A percentile compares a stretch with the other conserved stretches of the same genome.
phyloP scores from a whole-genome alignment of 306 rosid species.

The Corylus avellana region DNA sequence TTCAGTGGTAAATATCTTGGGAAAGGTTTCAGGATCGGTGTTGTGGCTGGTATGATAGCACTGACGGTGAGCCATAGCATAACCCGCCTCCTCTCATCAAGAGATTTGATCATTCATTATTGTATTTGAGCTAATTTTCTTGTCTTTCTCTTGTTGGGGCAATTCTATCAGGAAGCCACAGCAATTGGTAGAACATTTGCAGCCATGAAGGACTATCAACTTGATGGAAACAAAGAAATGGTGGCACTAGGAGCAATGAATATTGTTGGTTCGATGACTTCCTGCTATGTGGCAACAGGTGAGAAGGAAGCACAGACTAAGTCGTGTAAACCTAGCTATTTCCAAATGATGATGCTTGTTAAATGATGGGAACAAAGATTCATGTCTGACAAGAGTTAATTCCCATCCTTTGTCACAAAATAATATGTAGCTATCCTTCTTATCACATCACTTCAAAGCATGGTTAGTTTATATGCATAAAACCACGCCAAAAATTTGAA shows the following conservation, averaged over 20 bases:
- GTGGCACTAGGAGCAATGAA: slow-evolving; percentile 94
- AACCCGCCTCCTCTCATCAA: slow-evolving; percentile 29
- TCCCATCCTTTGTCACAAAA: not conserved
- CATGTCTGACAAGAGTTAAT: slow-evolving; percentile 3
- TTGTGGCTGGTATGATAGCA: slow-evolving; percentile 86
- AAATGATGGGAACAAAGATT: not conserved
- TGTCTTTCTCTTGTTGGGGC: not conserved
- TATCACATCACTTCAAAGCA: not conserved
- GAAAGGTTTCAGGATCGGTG: slow-evolving; percentile 77
- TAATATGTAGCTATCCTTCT: not conserved
- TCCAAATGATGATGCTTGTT: not conserved
- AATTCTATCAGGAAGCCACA: slow-evolving; percentile 71
- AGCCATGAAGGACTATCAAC: slow-evolving; percentile 87
- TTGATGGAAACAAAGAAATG: slow-evolving; percentile 98
- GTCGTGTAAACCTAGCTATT: not conserved
- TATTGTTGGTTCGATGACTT: slow-evolving; percentile 88
- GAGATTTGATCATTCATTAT: slow-evolving; percentile 16
- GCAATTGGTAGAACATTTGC: slow-evolving; percentile 99
- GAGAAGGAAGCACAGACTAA: slow-evolving; percentile 30
- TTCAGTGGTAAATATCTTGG: slow-evolving; percentile 66
- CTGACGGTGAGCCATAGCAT: slow-evolving; percentile 64
- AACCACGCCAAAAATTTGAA: not conserved
- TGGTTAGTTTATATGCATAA: not conserved
- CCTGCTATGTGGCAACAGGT: slow-evolving; percentile 99
- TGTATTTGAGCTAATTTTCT: slow-evolving; percentile 8